Percentiles rank a stretch among this genome's conserved stretches.
Conservation (phyloP, 495 filamentous ascomycete species). For the Chaetomium tenue region DNA sequence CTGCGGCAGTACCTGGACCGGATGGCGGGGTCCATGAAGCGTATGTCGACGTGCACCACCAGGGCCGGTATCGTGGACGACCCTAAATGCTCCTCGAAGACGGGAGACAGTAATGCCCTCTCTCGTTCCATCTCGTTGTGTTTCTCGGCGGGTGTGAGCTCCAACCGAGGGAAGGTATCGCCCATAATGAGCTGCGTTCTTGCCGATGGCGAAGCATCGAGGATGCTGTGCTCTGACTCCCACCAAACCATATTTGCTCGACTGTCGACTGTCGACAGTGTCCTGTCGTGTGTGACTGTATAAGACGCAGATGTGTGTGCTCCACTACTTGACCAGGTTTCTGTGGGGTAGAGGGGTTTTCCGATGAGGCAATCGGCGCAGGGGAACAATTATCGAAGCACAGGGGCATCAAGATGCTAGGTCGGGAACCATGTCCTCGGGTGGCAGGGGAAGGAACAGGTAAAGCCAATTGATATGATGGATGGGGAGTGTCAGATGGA, state of each 20-base stretch:
- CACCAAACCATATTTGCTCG: constrained; percentile 33
- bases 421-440: constrained; percentile 7
- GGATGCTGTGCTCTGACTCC: constrained; percentile 28
- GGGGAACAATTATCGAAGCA: constrained; percentile 12
- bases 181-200: constrained; percentile 27
- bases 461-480: not conserved
- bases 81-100: constrained; percentile 27
- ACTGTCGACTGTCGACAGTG: no score
- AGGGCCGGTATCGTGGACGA: constrained; percentile 25
- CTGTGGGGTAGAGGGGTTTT: constrained; percentile 15
- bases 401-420: not conserved
- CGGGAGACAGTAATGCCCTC: constrained; percentile 28
- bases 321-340: constrained; percentile 9
- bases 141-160: constrained; percentile 21
- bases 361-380: constrained; percentile 10
- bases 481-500: not conserved
- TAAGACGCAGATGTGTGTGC: constrained; percentile 2
- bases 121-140: constrained; percentile 30
- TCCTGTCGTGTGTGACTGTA: not conserved
- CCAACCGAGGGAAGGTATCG: constrained; percentile 30
- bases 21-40: constrained; percentile 46
- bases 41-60: constrained; percentile 44
- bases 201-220: constrained; percentile 14
- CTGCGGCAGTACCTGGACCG: constrained; percentile 39
- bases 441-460: not conserved